Evolutionary conservation across 768 basidiomycete species (phyloP).

Genomic region (Panus rudis): DNA sequence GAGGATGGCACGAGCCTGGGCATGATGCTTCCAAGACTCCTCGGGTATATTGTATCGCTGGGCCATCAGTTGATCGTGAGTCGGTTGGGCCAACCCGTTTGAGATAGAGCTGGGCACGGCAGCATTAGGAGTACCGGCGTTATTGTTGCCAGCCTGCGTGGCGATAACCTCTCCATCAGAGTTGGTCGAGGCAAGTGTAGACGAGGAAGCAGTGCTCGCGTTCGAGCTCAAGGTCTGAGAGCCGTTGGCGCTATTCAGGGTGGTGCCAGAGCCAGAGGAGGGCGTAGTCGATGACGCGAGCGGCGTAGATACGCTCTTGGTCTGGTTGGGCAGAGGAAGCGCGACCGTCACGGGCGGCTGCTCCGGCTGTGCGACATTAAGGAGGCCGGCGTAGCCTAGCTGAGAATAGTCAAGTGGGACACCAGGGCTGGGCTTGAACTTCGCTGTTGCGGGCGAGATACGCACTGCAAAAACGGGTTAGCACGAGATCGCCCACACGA

Average conservation of each 20-base stretch:
- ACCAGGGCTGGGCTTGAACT: slow-evolving; percentile 60
- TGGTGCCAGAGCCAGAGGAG: slow-evolving; percentile 14
- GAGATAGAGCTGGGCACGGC: slow-evolving; percentile 25
- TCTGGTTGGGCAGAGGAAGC: slow-evolving; percentile 41
- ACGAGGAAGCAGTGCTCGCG: slow-evolving; percentile 44
- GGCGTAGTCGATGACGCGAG: slow-evolving; percentile 39
- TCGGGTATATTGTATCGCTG: slow-evolving; percentile 57
- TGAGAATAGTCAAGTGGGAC: slow-evolving; percentile 30
- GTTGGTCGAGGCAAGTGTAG: slow-evolving; percentile 39
- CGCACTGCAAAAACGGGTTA: slow-evolving; percentile 53
- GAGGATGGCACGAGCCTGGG: slow-evolving; percentile 75
- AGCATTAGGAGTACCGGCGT: slow-evolving; percentile 1
- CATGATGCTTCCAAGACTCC: slow-evolving; percentile 81
- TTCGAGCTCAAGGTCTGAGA: slow-evolving; percentile 24
- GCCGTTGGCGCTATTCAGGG: slow-evolving; percentile 16
- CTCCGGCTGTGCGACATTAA: slow-evolving; percentile 24
- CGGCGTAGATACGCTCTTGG: slow-evolving; percentile 66
- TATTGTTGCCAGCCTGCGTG: slow-evolving; percentile 5
- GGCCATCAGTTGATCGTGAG: slow-evolving; percentile 32
- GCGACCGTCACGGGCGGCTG: slow-evolving; percentile 38
- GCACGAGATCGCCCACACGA: slow-evolving; percentile 25
- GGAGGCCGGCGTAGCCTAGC: slow-evolving; percentile 18
- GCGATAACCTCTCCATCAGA: slow-evolving; percentile 35
- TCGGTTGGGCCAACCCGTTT: slow-evolving; percentile 37
- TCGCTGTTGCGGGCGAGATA: slow-evolving; percentile 84